Conservation (phyloP, 2,329 filamentous ascomycete species). For the Ceratocystis ficicola region DNA sequence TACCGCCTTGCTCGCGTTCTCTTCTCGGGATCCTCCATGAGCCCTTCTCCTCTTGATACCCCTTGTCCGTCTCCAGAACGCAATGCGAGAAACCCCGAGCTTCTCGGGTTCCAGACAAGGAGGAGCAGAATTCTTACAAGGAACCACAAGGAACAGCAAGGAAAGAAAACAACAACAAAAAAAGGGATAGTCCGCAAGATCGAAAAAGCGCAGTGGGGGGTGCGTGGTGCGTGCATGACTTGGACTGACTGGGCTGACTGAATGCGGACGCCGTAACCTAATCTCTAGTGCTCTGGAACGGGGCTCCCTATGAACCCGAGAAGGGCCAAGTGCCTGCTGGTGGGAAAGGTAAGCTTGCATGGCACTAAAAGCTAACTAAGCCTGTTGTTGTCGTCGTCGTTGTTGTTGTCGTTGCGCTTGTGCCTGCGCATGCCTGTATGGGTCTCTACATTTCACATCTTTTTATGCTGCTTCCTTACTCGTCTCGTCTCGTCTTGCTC, state of each 20-base stretch:
- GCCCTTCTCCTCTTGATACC: neutral
- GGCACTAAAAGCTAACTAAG: too few species aligned
- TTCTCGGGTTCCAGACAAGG: slow-evolving; percentile 9
- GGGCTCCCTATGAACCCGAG: slow-evolving; percentile 8
- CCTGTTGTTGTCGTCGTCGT: neutral
- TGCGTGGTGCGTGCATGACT: neutral
- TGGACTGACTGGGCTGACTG: neutral
- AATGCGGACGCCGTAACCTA: slow-evolving; percentile 3
- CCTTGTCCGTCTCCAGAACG: neutral
- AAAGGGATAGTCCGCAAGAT: neutral
- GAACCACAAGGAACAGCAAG: too few species aligned
- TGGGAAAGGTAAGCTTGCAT: too few species aligned
- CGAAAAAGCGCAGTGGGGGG: neutral
- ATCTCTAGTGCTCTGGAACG: neutral
- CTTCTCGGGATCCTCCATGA: neutral
- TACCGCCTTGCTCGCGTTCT: neutral
- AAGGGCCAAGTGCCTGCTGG: too few species aligned
- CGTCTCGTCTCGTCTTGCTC: too few species aligned
- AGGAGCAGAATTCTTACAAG: too few species aligned
- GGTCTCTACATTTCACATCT: neutral
- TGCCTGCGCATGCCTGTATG: neutral
- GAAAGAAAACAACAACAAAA: too few species aligned
- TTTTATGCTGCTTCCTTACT: neutral
- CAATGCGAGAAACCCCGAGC: neutral
- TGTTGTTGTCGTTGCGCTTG: neutral